Conservation (phyloP, 306 rosid species). For the Lathyrus tuberosus region DNA sequence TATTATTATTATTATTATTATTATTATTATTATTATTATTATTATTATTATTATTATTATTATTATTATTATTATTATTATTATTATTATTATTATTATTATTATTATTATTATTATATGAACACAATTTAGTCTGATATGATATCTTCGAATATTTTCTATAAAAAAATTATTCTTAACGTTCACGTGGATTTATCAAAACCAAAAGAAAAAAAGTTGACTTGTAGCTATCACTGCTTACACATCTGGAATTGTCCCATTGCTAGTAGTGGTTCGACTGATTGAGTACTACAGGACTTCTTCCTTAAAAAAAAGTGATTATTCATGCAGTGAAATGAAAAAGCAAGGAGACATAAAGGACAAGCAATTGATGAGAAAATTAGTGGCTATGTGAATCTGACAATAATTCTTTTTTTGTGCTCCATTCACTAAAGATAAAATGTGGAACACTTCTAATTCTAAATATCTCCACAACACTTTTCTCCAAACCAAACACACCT, state of each 20-base stretch:
- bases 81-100: no score
- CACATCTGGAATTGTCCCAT: not conserved
- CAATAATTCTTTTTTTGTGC: not conserved
- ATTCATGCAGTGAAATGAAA: not conserved
- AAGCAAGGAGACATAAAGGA: not conserved
- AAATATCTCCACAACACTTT: no score
- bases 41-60: no score
- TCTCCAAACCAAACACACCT: not conserved
- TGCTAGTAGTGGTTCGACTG: not conserved
- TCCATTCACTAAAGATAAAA: constrained; percentile 7
- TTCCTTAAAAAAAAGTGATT: not conserved
- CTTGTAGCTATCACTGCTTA: not conserved
- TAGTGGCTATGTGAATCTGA: not conserved
- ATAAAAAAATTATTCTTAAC: not conserved
- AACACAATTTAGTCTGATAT: not conserved
- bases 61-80: no score
- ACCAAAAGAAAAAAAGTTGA: not conserved
- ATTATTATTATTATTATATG: not conserved
- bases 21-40: no score
- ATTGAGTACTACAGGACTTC: not conserved
- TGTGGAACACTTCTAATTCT: not conserved
- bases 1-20: no score
- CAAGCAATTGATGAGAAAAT: not conserved
- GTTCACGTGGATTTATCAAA: not conserved
- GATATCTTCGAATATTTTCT: not conserved